A percentile compares a stretch with the other conserved stretches of the same genome.
phyloP scores from a whole-genome alignment of 148 eudicot genomes.

The Dianthus caryophyllus region DNA sequence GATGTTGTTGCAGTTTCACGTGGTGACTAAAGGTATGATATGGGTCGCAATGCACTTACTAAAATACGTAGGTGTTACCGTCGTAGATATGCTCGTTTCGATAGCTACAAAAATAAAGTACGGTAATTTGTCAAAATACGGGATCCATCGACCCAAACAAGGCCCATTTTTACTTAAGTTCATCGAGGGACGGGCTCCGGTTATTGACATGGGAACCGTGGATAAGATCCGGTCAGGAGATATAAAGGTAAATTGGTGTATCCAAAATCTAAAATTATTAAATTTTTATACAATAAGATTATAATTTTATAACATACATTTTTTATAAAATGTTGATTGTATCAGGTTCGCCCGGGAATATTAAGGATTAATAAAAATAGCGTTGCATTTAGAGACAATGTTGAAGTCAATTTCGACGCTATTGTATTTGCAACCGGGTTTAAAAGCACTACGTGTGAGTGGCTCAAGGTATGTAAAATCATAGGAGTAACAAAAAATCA shows the following conservation, averaged over 20 bases:
- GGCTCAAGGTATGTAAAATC: slow-evolving; percentile 35
- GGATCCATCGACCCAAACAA: slow-evolving; percentile 27
- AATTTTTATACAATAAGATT: no score
- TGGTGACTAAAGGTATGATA: slow-evolving; percentile 20
- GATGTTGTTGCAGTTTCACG: slow-evolving; percentile 29
- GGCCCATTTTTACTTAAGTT: slow-evolving; percentile 33
- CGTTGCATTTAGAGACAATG: slow-evolving; percentile 23
- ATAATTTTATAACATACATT: not conserved
- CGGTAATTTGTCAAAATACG: slow-evolving; percentile 30
- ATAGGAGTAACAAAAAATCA: no score
- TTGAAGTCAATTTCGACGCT: slow-evolving; percentile 28
- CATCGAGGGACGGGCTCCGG: slow-evolving; percentile 22
- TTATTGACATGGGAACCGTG: slow-evolving; percentile 36
- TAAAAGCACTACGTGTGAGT: slow-evolving; percentile 21
- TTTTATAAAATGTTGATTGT: not conserved
- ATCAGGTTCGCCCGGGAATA: slow-evolving; percentile 33
- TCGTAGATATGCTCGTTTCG: slow-evolving; percentile 23
- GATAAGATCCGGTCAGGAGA: slow-evolving; percentile 15
- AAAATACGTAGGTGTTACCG: slow-evolving; percentile 16
- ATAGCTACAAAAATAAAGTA: slow-evolving; percentile 8
- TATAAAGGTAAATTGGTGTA: slow-evolving; percentile 24
- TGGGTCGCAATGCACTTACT: slow-evolving; percentile 27
- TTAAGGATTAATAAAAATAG: slow-evolving; percentile 14
- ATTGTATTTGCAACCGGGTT: slow-evolving; percentile 38
- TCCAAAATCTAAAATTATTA: no score